Percentiles rank a stretch among this genome's conserved stretches.
Evolutionary conservation across 345 rosid species (phyloP).

Genomic region (Linum tenue): DNA sequence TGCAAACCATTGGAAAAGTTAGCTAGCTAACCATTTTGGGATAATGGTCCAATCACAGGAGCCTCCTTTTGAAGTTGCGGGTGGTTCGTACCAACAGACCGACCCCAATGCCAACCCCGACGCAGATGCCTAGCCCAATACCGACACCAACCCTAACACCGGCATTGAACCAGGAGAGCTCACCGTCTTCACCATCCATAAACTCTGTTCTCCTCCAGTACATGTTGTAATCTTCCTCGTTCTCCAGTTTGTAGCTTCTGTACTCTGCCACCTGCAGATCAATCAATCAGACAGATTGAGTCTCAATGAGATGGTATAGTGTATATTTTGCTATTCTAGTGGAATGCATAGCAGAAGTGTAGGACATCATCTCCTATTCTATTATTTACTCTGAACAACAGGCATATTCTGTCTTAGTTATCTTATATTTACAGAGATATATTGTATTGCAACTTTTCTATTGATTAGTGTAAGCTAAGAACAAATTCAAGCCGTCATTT

Average conservation of each 20-base stretch:
- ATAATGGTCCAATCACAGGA: constrained; percentile 19
- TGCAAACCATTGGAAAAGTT: neutral
- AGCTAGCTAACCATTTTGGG: neutral
- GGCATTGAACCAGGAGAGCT: constrained; percentile 90
- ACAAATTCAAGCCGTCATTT: too few species aligned
- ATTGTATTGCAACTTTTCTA: too few species aligned
- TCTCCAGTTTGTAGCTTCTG: constrained; percentile 39
- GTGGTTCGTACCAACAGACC: constrained; percentile 81
- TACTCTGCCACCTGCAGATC: constrained; percentile 43
- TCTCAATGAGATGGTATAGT: too few species aligned
- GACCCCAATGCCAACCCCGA: constrained; percentile 84
- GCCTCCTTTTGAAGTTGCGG: constrained; percentile 61
- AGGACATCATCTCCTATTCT: too few species aligned
- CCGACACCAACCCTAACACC: constrained; percentile 98
- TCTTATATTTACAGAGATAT: too few species aligned
- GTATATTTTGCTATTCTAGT: too few species aligned
- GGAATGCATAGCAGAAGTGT: too few species aligned
- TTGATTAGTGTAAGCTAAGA: too few species aligned
- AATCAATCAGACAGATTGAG: neutral
- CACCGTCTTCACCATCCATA: constrained; percentile 71
- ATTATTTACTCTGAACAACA: too few species aligned
- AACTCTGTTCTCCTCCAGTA: constrained; percentile 59
- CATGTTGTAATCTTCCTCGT: constrained; percentile 58
- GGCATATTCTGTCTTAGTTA: too few species aligned
- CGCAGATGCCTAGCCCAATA: constrained; percentile 85